Conservation (phyloP, 495 filamentous ascomycete genomes). For the Xylaria bambusicola region DNA sequence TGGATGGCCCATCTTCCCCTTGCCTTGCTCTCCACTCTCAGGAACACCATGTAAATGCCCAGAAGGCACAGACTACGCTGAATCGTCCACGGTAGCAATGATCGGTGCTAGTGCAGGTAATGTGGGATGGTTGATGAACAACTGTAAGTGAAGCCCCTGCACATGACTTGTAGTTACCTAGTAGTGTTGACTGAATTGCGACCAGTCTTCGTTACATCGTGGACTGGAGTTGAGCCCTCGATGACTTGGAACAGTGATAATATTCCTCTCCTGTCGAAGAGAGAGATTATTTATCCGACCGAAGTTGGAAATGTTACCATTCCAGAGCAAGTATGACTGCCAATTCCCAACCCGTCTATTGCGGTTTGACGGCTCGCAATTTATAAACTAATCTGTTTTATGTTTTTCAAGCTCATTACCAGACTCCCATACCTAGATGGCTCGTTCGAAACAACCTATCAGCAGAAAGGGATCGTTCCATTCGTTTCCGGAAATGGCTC, state of each 20-base stretch:
- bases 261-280: conserved; percentile 6
- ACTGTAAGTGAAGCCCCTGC: conserved; percentile 10
- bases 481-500: conserved; percentile 9
- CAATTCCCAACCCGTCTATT: too few relatives aligned
- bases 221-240: neutral
- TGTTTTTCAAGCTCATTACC: too few relatives aligned
- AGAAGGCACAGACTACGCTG: neutral
- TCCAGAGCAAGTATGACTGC: too few relatives aligned
- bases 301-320: too few relatives aligned
- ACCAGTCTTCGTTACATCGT: neutral
- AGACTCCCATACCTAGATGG: neutral
- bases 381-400: too few relatives aligned
- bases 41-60: conserved; percentile 11
- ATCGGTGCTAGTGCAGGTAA: conserved; percentile 13
- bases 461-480: conserved; percentile 10
- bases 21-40: conserved; percentile 9
- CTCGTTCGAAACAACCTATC: conserved; percentile 11
- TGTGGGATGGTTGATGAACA: neutral
- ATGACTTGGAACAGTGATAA: neutral
- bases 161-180: neutral
- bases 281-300: conserved; percentile 5
- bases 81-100: neutral
- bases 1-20: neutral
- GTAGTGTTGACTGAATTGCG: neutral
- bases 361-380: too few relatives aligned